Conservation (phyloP, 305 asterid species). For the Fraxinus albicans region DNA sequence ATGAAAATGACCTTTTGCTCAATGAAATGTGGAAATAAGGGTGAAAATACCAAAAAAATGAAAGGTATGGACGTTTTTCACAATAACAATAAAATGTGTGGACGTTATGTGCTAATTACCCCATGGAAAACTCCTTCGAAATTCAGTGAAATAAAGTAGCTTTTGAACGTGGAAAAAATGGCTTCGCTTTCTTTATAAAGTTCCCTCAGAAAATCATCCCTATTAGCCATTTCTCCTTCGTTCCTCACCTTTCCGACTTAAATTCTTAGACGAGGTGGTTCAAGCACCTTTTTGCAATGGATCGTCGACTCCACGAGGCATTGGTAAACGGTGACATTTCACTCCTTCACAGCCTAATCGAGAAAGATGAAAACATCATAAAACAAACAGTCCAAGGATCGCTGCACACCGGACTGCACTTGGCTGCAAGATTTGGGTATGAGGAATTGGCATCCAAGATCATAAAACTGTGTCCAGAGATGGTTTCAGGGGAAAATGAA, state of each 20-base stretch:
- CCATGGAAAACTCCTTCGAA: too few relatives aligned
- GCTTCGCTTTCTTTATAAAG: not conserved
- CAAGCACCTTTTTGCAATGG: slow-evolving; percentile 22
- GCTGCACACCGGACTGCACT: slow-evolving; percentile 30
- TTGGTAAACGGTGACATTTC: slow-evolving; percentile 29
- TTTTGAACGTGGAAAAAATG: not conserved
- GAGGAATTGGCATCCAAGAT: slow-evolving; percentile 26
- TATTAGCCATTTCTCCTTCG: not conserved
- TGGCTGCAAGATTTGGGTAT: slow-evolving; percentile 45
- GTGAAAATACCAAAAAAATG: too few relatives aligned
- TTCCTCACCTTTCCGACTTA: not conserved
- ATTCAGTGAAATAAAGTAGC: too few relatives aligned
- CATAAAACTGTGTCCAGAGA: slow-evolving; percentile 27
- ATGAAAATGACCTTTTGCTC: too few relatives aligned
- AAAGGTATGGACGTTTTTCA: too few relatives aligned
- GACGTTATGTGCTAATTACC: too few relatives aligned
- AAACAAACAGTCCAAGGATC: slow-evolving; percentile 17
- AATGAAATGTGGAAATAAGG: too few relatives aligned
- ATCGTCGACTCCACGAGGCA: slow-evolving; percentile 39
- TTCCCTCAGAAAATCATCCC: not conserved
- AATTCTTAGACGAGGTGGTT: not conserved
- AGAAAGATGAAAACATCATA: slow-evolving; percentile 15
- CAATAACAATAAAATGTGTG: too few relatives aligned
- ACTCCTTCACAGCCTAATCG: slow-evolving; percentile 18
- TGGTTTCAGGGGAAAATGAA: slow-evolving; percentile 37